A percentile compares a stretch with the other conserved stretches of the same genome.
phyloP scores from a whole-genome alignment of 2,329 filamentous ascomycete species.

The Phoma sp. region DNA sequence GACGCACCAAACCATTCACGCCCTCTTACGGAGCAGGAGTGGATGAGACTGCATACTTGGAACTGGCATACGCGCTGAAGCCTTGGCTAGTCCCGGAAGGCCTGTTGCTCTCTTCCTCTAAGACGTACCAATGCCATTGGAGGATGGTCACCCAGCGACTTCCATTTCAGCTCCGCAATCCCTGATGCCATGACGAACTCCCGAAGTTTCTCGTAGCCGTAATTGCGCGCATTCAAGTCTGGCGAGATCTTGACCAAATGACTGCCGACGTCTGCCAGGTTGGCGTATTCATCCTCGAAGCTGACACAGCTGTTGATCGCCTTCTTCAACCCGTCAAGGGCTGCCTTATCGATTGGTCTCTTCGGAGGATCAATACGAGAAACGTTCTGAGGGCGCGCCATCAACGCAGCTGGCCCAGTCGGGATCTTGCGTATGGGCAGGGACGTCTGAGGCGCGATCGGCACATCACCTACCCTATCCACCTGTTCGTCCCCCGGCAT shows the following conservation, averaged over 20 bases:
- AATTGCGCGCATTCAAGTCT: slow-evolving; percentile 36
- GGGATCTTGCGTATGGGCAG: not conserved
- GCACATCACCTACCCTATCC: not conserved
- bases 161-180: slow-evolving; percentile 18
- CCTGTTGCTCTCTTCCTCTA: not conserved
- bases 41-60: slow-evolving; percentile 14
- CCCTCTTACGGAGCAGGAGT: slow-evolving; percentile 10
- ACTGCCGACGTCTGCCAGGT: slow-evolving; percentile 32
- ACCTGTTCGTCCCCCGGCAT: not conserved
- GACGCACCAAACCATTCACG: slow-evolving; percentile 4
- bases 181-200: slow-evolving; percentile 19
- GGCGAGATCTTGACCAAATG: slow-evolving; percentile 31
- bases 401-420: not conserved
- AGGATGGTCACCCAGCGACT: not conserved
- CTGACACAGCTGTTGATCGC: slow-evolving; percentile 9
- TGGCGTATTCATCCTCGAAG: slow-evolving; percentile 30
- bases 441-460: not conserved
- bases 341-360: slow-evolving; percentile 21
- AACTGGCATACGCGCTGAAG: slow-evolving; percentile 10
- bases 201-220: slow-evolving; percentile 27
- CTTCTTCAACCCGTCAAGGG: slow-evolving; percentile 15
- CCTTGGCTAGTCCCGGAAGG: not conserved
- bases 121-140: slow-evolving; percentile 14
- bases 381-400: not conserved
- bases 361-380: not conserved